Evolutionary conservation across 2,329 filamentous ascomycete genomes (phyloP).

Genomic region (Pleurostoma richardsiae): DNA sequence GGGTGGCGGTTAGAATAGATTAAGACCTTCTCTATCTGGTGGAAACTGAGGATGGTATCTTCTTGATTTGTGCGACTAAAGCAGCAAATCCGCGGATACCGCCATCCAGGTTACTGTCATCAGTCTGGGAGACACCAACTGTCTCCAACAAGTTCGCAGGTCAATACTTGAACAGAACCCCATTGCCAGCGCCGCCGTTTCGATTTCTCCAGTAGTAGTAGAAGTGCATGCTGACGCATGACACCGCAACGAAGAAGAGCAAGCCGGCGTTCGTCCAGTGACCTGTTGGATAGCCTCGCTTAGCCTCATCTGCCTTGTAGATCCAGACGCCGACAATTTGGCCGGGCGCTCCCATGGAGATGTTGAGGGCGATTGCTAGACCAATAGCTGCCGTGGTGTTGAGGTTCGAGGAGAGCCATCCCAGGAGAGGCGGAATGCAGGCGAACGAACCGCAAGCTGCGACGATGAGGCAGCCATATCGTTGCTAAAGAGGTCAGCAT

Average conservation of each 20-base stretch:
- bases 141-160: not conserved
- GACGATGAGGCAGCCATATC: slow-evolving; percentile 68
- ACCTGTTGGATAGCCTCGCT: slow-evolving; percentile 61
- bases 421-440: slow-evolving; percentile 63
- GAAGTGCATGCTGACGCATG: slow-evolving; percentile 46
- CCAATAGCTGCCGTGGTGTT: slow-evolving; percentile 60
- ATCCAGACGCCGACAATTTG: slow-evolving; percentile 73
- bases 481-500: slow-evolving; percentile 20
- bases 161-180: slow-evolving; percentile 33
- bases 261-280: slow-evolving; percentile 63
- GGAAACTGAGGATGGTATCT: no score
- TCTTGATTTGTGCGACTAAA: no score
- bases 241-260: slow-evolving; percentile 51
- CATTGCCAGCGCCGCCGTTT: slow-evolving; percentile 22
- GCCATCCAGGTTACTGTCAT: no score
- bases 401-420: slow-evolving; percentile 67
- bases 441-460: slow-evolving; percentile 63
- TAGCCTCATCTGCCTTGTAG: slow-evolving; percentile 59
- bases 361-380: slow-evolving; percentile 65
- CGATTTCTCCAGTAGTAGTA: slow-evolving; percentile 49
- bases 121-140: no score
- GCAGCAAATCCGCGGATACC: no score
- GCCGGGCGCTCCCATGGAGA: slow-evolving; percentile 60
- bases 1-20: no score
- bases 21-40: no score